A percentile compares a stretch with the other conserved stretches of the same genome.
These are phyloP conservation scores for Hymenochaete sp. DNA, from an alignment of 1,284 basidiomycete genomes.

Conservation along the genomic window DNA sequence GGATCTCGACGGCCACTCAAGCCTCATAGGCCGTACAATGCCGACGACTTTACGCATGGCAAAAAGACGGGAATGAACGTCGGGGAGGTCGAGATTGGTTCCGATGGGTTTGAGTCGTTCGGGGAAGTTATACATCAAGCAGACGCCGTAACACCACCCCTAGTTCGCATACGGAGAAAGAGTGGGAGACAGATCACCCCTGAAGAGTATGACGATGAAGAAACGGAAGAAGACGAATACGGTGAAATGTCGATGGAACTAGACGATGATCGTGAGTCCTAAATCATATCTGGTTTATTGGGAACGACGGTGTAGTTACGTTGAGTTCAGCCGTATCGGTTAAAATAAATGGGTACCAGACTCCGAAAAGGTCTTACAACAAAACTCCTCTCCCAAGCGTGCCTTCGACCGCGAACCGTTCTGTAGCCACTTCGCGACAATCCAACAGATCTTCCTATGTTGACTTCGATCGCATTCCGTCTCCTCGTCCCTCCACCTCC, in stretches of 20 bases:
- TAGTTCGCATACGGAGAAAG: conserved; percentile 31
- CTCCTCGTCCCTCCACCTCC: conserved; percentile 36
- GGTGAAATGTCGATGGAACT: conserved; percentile 69
- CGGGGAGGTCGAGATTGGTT: conserved; percentile 57
- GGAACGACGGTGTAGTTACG: too few relatives aligned
- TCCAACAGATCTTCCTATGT: conserved; percentile 45
- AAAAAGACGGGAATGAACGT: conserved; percentile 69
- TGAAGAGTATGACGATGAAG: conserved; percentile 22
- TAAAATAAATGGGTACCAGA: too few relatives aligned
- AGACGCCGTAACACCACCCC: conserved; percentile 54
- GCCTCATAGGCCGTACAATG: conserved; percentile 65
- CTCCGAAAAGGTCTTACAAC: too few relatives aligned
- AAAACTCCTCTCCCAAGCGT: conserved; percentile 38
- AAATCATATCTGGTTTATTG: too few relatives aligned
- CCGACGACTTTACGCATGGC: conserved; percentile 62
- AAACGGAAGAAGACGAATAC: conserved; percentile 41
- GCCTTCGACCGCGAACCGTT: conserved; percentile 37
- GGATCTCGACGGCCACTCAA: conserved; percentile 34
- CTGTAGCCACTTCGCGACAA: conserved; percentile 42
- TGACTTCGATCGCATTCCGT: conserved; percentile 62
- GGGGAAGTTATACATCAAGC: conserved; percentile 65
- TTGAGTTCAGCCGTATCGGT: too few relatives aligned
- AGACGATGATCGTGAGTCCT: conserved; percentile 47
- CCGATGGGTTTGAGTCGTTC: conserved; percentile 81
- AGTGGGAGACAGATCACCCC: conserved; percentile 33